A percentile compares a stretch with the other conserved stretches of the same genome.
Conservation (phyloP, 1,139 yeast genomes). For the Taphrina sp. region DNA sequence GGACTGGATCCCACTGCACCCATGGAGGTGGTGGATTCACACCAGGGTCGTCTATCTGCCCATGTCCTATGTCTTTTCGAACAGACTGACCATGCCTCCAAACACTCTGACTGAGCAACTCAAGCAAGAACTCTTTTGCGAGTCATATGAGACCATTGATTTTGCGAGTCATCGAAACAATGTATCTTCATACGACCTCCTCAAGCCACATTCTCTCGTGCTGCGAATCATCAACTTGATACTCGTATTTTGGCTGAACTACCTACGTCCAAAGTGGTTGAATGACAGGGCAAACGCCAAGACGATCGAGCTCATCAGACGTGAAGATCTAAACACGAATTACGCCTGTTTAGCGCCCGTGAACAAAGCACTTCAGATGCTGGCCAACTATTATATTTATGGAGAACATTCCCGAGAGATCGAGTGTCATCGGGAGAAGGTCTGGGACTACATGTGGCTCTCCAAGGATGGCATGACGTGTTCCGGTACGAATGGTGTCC, state of each 20-base stretch:
- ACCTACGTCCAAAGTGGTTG: slow-evolving; percentile 72
- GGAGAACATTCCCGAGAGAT: slow-evolving; percentile 68
- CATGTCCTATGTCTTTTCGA: slow-evolving; percentile 72
- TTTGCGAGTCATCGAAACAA: slow-evolving; percentile 71
- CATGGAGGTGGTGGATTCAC: slow-evolving; percentile 99
- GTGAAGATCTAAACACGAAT: slow-evolving; percentile 76
- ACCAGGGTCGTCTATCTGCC: slow-evolving; percentile 90
- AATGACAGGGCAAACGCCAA: slow-evolving; percentile 53
- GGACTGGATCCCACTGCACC: slow-evolving; percentile 76
- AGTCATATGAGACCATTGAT: slow-evolving; percentile 64
- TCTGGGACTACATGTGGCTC: slow-evolving; percentile 75
- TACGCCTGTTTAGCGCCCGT: slow-evolving; percentile 91
- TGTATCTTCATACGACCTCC: slow-evolving; percentile 88
- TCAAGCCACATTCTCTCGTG: slow-evolving; percentile 80
- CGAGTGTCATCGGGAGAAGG: slow-evolving; percentile 55
- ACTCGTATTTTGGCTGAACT: slow-evolving; percentile 64
- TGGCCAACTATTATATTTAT: slow-evolving; percentile 66
- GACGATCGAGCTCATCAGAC: slow-evolving; percentile 63
- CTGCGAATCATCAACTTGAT: slow-evolving; percentile 63
- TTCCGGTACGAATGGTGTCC: slow-evolving; percentile 97
- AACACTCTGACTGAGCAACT: slow-evolving; percentile 64
- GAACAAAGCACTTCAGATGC: slow-evolving; percentile 76
- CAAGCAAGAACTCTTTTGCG: slow-evolving; percentile 71
- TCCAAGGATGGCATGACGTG: slow-evolving; percentile 90
- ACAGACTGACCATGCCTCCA: slow-evolving; percentile 53